A percentile compares a stretch with the other conserved stretches of the same genome.
Evolutionary conservation across 805 yeast genomes (phyloP).

Genomic region (Jamesozyma piceae): DNA sequence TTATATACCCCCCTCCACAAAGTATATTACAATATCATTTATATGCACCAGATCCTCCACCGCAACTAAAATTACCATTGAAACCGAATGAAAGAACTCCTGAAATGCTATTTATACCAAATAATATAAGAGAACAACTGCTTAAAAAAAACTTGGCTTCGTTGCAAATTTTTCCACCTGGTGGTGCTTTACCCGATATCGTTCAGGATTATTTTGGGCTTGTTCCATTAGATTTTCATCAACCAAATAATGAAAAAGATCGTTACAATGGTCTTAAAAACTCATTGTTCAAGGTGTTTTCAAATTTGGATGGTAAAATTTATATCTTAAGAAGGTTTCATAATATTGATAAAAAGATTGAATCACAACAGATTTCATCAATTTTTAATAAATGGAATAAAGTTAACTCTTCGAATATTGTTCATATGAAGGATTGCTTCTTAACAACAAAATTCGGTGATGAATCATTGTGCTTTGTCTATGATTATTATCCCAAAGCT

Average conservation of each 20-base stretch:
- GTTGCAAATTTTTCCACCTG: slow-evolving; percentile 47
- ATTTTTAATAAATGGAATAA: slow-evolving; percentile 59
- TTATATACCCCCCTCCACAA: slow-evolving; percentile 33
- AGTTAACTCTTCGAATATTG: slow-evolving; percentile 43
- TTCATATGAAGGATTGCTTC: slow-evolving; percentile 69
- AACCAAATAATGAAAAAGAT: slow-evolving; percentile 30
- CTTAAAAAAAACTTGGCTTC: slow-evolving; percentile 73
- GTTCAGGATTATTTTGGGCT: slow-evolving; percentile 79
- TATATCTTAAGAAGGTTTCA: slow-evolving; percentile 73
- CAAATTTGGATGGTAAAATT: slow-evolving; percentile 66
- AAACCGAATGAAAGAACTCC: slow-evolving; percentile 65
- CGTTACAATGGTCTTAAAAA: slow-evolving; percentile 45
- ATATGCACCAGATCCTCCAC: slow-evolving; percentile 85
- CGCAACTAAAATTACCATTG: slow-evolving; percentile 50
- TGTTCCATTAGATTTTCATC: slow-evolving; percentile 60
- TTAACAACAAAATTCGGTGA: slow-evolving; percentile 82
- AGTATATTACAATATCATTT: slow-evolving; percentile 62
- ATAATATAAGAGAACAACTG: slow-evolving; percentile 59
- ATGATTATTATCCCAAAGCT: slow-evolving; percentile 78
- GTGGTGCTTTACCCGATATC: slow-evolving; percentile 50
- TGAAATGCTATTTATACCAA: slow-evolving; percentile 61
- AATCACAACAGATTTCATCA: slow-evolving; percentile 48
- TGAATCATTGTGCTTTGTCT: slow-evolving; percentile 61
- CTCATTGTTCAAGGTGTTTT: slow-evolving; percentile 68
- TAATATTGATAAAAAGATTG: slow-evolving; percentile 39